phyloP scores from a whole-genome alignment of 2,329 filamentous ascomycete species.

The Blastomyces gilchristii region DNA sequence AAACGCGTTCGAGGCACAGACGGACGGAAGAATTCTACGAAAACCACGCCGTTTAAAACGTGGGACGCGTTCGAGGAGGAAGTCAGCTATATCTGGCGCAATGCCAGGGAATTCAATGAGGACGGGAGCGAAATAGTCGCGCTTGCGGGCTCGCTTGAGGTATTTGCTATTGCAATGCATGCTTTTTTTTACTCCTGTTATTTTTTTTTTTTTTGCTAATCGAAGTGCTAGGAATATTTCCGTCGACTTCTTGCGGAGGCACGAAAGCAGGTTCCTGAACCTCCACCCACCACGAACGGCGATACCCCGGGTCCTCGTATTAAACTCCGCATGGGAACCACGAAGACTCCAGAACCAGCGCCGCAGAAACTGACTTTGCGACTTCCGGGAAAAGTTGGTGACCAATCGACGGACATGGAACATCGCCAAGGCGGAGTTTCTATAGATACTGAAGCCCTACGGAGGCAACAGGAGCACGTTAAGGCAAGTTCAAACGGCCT shows the following conservation, averaged over 20 bases:
- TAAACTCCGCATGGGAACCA: slow-evolving; percentile 59
- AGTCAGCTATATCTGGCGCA: slow-evolving; percentile 71
- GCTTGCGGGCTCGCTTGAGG: slow-evolving; percentile 69
- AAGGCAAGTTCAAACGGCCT: slow-evolving; percentile 36
- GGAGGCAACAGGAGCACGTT: slow-evolving; percentile 44
- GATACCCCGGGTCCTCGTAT: slow-evolving; percentile 56
- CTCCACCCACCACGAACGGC: slow-evolving; percentile 29
- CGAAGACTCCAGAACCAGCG: slow-evolving; percentile 31
- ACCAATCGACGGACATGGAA: slow-evolving; percentile 36
- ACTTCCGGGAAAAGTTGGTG: slow-evolving; percentile 50
- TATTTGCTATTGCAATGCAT: slow-evolving; percentile 30
- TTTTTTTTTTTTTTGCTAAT: slow-evolving; percentile 5
- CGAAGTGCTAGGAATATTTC: slow-evolving; percentile 51
- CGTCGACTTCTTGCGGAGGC: slow-evolving; percentile 58
- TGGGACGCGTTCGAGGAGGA: slow-evolving; percentile 77
- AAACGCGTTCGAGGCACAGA: slow-evolving; percentile 66
- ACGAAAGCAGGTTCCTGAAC: slow-evolving; percentile 61
- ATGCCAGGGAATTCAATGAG: slow-evolving; percentile 83
- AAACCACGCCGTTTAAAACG: slow-evolving; percentile 60
- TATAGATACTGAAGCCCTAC: slow-evolving; percentile 46
- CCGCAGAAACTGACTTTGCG: slow-evolving; percentile 62
- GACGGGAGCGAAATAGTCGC: slow-evolving; percentile 77
- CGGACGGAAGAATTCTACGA: slow-evolving; percentile 52
- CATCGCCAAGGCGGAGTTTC: slow-evolving; percentile 37
- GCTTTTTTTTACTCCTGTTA: no score